phyloP scores from a whole-genome alignment of 257 asterid genomes.

The Solanum chiquidenum region DNA sequence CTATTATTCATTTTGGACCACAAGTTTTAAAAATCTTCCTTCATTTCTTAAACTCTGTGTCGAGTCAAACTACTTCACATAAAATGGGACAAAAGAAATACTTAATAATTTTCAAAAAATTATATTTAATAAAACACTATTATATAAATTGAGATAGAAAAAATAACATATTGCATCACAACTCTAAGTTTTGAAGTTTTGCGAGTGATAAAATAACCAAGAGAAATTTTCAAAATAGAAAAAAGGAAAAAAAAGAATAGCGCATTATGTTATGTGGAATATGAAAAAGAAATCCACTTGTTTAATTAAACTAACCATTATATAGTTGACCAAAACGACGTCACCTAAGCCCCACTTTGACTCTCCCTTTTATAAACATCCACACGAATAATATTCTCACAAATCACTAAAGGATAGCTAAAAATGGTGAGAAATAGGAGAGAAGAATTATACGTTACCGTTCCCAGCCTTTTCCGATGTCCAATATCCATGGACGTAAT shows the following conservation, averaged over 20 bases:
- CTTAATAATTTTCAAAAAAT: too few species aligned
- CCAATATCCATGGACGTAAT: slow-evolving; percentile 95
- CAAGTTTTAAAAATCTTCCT: too few species aligned
- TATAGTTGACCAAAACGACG: slow-evolving; percentile 36
- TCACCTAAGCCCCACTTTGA: slow-evolving; percentile 9
- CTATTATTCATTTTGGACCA: too few species aligned
- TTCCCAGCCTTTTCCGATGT: slow-evolving; percentile 72
- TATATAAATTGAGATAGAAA: background rate
- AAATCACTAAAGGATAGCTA: background rate
- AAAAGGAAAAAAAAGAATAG: background rate
- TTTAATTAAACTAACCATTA: background rate
- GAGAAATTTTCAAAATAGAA: background rate
- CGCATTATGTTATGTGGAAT: background rate
- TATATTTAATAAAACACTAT: background rate
- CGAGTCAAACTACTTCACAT: too few species aligned
- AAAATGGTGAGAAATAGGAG: slow-evolving; percentile 12
- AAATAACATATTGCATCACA: background rate
- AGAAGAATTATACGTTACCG: slow-evolving; percentile 48
- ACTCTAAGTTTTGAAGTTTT: background rate
- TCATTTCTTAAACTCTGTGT: too few species aligned
- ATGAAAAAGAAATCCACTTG: background rate
- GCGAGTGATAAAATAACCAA: background rate
- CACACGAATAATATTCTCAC: background rate
- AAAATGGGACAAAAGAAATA: too few species aligned
- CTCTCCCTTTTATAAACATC: slow-evolving; percentile 13